Base-by-base conservation (phyloP, 2,329 filamentous ascomycete species). In the Colletotrichum spinosum region DNA sequence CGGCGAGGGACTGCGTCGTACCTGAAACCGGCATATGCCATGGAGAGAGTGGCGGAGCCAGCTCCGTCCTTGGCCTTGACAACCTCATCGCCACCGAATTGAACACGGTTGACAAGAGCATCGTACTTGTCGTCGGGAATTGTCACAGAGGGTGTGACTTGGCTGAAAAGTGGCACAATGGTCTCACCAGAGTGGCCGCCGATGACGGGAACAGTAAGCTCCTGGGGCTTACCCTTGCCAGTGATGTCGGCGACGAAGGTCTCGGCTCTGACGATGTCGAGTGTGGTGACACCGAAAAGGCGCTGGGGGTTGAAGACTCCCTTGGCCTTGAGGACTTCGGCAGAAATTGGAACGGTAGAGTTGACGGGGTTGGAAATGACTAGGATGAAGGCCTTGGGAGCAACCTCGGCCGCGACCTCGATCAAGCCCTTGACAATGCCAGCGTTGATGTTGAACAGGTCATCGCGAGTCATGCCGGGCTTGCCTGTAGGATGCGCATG, bases 301-400 rank as follows among this genome's bases (percentile, higher is more conserved):
- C 92, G 94, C 88, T 96, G 92, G 72, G 96, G 86, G 86, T 99
- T 92, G 83, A 98, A 99, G 76, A 97, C 93, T 73, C 90, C 90
- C 79, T 94, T 94, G 73, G 88, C 86, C 89, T 97, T 98, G 79
- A 99, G 90, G 68, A 97, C 92, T 86, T 99, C 96, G 72, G 94
- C 96, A 70, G 96, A 92, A 76, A 99, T 97, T 69, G 96, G 96
- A 64, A 99, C 96, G 63, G 96, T 99, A 57, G 94, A 97, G 90
- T 99, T 99, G 82, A 99, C 96, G 65, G 96, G 96, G 89, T 99
- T 99, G 76, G 95, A 98, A 82, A 99, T 99, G 84, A 99, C 90
- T 70, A 98, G 90, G 78, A 97, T 89, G 83, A 91, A 97, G 60
- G 96, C 96, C 80, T 97, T 97, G 78, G 96, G 96, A 78, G 90